phyloP scores from a whole-genome alignment of 352 stramenopile species.

The Globisporangium alternatum region DNA sequence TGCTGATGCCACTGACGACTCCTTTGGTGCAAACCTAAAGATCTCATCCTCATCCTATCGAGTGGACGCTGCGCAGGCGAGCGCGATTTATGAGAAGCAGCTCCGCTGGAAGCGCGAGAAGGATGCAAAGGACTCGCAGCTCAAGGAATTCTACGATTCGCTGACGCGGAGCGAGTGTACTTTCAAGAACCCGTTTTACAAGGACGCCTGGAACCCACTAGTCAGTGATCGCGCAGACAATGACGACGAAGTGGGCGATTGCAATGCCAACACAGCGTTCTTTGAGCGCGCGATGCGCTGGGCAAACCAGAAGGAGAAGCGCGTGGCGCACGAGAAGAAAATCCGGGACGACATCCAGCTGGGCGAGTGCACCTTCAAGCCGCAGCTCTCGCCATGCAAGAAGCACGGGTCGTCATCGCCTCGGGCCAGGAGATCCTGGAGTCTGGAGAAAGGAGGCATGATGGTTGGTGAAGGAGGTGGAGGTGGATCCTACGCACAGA shows the following conservation, averaged over 20 bases:
- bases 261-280: conserved; percentile 31
- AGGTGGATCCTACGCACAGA: not conserved
- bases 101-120: conserved; percentile 57
- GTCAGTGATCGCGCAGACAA: not conserved
- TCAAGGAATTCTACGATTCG: conserved; percentile 34
- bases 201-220: conserved; percentile 31
- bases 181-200: conserved; percentile 63
- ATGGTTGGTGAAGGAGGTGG: not conserved
- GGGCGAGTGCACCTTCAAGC: conserved; percentile 59
- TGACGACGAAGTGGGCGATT: not conserved
- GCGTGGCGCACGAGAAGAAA: conserved; percentile 38
- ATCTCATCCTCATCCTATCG: conserved; percentile 5
- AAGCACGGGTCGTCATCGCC: not conserved
- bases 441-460: not conserved
- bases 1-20: not conserved
- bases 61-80: conserved; percentile 28
- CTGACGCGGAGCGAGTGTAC: conserved; percentile 35
- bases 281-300: conserved; percentile 48
- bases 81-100: conserved; percentile 56
- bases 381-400: conserved; percentile 19
- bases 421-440: conserved; percentile 1
- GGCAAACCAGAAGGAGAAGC: conserved; percentile 32
- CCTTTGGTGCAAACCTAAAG: not conserved
- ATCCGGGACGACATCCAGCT: conserved; percentile 32
- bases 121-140: conserved; percentile 29